Conservation (phyloP, 306 rosid genomes). For the Cucurbita pepo region DNA sequence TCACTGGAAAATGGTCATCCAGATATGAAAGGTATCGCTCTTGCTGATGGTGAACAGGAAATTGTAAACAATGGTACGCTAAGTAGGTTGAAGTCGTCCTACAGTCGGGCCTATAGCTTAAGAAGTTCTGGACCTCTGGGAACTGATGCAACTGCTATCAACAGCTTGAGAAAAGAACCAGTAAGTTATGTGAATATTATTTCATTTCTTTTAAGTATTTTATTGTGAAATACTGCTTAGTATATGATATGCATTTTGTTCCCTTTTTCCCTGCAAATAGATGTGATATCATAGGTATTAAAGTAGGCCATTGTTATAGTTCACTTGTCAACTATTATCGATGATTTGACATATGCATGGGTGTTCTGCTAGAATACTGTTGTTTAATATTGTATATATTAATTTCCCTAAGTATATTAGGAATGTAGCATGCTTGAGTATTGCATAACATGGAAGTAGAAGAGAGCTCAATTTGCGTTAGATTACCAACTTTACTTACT, state of each 20-base stretch:
- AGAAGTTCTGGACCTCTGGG: slow-evolving; percentile 17
- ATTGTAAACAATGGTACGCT: slow-evolving; percentile 25
- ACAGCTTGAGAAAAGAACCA: slow-evolving; percentile 21
- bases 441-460: not conserved
- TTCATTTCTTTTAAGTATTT: not conserved
- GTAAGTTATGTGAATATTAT: slow-evolving; percentile 28
- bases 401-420: not conserved
- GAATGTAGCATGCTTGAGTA: not conserved
- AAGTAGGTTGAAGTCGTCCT: slow-evolving; percentile 39
- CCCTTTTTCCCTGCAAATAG: not conserved
- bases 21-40: slow-evolving; percentile 15
- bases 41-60: slow-evolving; percentile 22
- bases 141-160: slow-evolving; percentile 19
- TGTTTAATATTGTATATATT: not conserved
- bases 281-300: not conserved
- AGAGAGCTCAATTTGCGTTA: not conserved
- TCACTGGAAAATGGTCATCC: slow-evolving; percentile 28
- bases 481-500: not conserved
- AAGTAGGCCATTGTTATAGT: not conserved
- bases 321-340: not conserved
- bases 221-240: not conserved
- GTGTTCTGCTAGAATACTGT: not conserved
- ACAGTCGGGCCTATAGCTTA: slow-evolving; percentile 30
- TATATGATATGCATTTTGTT: not conserved
- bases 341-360: not conserved